A percentile compares a stretch with the other conserved stretches of the same genome.
These are phyloP conservation scores for Rhodamnia argentea DNA, from an alignment of 345 rosid species.

Conservation along the genomic window DNA sequence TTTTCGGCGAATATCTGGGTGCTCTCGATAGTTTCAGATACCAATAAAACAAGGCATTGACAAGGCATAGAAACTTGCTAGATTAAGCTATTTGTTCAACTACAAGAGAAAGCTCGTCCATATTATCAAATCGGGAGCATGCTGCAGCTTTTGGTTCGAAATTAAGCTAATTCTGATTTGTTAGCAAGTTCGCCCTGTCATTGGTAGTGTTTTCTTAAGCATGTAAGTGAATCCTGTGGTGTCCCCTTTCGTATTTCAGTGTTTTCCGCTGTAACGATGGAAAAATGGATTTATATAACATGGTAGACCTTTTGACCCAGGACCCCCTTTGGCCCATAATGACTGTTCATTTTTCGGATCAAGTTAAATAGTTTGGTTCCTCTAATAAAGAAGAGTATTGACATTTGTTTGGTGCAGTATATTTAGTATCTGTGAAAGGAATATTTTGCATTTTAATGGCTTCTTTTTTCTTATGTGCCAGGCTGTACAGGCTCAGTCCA, in stretches of 20 bases:
- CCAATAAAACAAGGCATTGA: neutral
- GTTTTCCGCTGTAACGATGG: neutral
- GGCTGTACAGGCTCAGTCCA: conserved; percentile 67
- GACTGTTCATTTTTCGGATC: neutral
- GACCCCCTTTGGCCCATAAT: neutral
- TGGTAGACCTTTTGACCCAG: neutral
- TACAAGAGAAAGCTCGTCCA: neutral
- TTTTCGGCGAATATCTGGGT: neutral
- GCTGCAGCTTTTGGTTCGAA: neutral
- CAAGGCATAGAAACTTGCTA: neutral
- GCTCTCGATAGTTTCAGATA: neutral
- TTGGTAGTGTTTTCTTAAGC: neutral
- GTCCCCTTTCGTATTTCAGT: neutral
- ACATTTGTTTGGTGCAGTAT: neutral
- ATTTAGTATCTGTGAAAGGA: neutral
- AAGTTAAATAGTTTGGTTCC: neutral
- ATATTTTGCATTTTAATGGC: neutral
- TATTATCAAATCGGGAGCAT: neutral
- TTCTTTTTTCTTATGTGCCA: conserved; percentile 15
- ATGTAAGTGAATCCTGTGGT: neutral
- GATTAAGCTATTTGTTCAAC: neutral
- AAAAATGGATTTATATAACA: neutral
- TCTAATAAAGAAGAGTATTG: neutral
- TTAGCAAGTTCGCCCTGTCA: neutral
- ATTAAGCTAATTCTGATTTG: neutral